Percentiles rank a stretch among this genome's conserved stretches.
These are phyloP conservation scores for Cryptococcus sp. DNA, from an alignment of 1,284 basidiomycete genomes.

Conservation along the genomic window DNA sequence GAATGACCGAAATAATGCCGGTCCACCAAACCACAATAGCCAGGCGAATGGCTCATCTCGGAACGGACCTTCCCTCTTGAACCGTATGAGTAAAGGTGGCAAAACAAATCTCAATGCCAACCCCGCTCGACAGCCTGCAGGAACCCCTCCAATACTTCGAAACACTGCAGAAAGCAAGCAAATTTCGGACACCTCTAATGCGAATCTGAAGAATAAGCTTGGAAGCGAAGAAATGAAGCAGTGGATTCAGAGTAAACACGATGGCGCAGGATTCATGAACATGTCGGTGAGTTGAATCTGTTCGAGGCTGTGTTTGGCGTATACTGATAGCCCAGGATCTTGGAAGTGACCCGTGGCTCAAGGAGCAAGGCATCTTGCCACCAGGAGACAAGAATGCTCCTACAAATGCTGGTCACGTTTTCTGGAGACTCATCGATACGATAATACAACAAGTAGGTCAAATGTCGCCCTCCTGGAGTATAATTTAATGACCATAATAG, in stretches of 20 bases:
- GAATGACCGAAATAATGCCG: not conserved
- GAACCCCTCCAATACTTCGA: slow-evolving; percentile 18
- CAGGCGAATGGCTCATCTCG: not conserved
- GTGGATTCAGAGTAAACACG: slow-evolving; percentile 35
- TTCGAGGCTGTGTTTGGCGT: not conserved
- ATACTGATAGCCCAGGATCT: slow-evolving; percentile 21
- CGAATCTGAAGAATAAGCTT: slow-evolving; percentile 28
- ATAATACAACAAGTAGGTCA: slow-evolving; percentile 32
- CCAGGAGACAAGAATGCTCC: slow-evolving; percentile 40
- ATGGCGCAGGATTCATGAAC: slow-evolving; percentile 35
- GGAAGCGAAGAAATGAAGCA: slow-evolving; percentile 36
- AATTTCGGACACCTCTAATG: not conserved
- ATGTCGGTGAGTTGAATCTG: slow-evolving; percentile 33
- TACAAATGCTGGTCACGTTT: slow-evolving; percentile 30
- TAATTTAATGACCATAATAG: not conserved
- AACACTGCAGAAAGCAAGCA: not conserved
- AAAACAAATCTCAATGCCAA: slow-evolving; percentile 7
- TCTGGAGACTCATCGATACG: slow-evolving; percentile 38
- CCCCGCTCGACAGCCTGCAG: slow-evolving; percentile 15
- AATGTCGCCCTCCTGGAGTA: not conserved
- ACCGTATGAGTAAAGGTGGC: not conserved
- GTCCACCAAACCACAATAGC: slow-evolving; percentile 8
- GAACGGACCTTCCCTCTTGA: not conserved
- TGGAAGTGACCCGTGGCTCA: slow-evolving; percentile 34
- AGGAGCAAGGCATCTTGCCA: slow-evolving; percentile 36